Base-by-base conservation (phyloP, 371 early-diverging fungal genomes). In the Choanephora cucurbitarum region DNA sequence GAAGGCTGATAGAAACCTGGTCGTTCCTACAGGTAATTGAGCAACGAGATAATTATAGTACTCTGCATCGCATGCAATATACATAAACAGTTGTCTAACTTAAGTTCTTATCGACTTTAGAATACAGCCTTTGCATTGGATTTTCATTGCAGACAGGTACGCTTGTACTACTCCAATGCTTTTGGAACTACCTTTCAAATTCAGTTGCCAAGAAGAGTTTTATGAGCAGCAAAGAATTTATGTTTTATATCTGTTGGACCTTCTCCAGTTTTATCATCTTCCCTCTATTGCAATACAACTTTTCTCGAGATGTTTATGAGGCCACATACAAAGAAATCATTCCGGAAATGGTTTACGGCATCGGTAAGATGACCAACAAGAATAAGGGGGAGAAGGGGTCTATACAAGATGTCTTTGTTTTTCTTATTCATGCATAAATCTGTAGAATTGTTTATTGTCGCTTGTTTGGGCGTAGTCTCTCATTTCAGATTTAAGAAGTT, bases 121-220 rank as follows among this genome's bases (percentile, higher is more conserved):
- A 64, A 44, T 73, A 73, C 24, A 58, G 60, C 14, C 44, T 70
- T 14, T 67, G 67, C 44, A 65, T 67, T 42, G 68, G 76, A 5
- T 72, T 80, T 39, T 66, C 78, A 11, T 51, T 80, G 33, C 80
- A 80, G 65, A 77, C 72, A 70, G 74, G 77, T 14, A 76, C 72
- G 5, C 54, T 80, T 11, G 62, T 76, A 6, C 58, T 80, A 14
- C 52, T 80, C 14, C 81, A 80, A 62, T 76, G 78, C 31, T 80
- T 80, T 52, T 80, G 81, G 81, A 78, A 80, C 23, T 80, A 80
- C 44, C 61, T 78, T 40, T 68, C 78, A 11, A 72, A 78, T 21
- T 68, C 75, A 19, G 78, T 80, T 21, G 78, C 76, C 18, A 73
- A 72, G 51, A 63, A 61, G 15, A 69, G 66, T 24, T 78, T 80